Evolutionary conservation across 805 yeast genomes (phyloP).

Genomic region (Candida koratica): DNA sequence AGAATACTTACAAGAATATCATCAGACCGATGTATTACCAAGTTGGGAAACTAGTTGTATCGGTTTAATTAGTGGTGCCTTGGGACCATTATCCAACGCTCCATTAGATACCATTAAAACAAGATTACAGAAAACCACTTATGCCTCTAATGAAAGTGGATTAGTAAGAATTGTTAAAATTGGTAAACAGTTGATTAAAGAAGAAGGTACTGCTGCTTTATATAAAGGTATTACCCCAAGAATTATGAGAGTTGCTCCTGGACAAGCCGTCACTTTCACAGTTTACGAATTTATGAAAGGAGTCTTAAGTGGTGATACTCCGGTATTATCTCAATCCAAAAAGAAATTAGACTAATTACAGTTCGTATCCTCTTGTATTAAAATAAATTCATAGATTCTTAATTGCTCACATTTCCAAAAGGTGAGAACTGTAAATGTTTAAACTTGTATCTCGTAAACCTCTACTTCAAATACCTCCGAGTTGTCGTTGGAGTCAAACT

Average conservation of each 20-base stretch:
- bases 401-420: too few relatives aligned
- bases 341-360: conserved; percentile 14
- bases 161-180: conserved; percentile 76
- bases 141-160: conserved; percentile 62
- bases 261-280: conserved; percentile 97
- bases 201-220: conserved; percentile 65
- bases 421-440: too few relatives aligned
- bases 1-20: conserved; percentile 61
- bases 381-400: conserved; percentile 6
- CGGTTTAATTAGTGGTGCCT: conserved; percentile 92
- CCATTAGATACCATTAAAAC: conserved; percentile 97
- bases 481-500: too few relatives aligned
- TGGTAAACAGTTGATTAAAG: conserved; percentile 73
- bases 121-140: conserved; percentile 87
- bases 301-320: conserved; percentile 41
- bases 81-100: conserved; percentile 96
- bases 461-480: too few relatives aligned
- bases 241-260: conserved; percentile 99
- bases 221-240: conserved; percentile 89
- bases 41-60: conserved; percentile 91
- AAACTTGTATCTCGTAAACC: neutral
- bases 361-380: neutral
- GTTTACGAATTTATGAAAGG: conserved; percentile 87
- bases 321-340: conserved; percentile 14
- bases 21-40: conserved; percentile 61